Base-by-base conservation (phyloP, 1,284 basidiomycete genomes). In the Mycosarcoma maydis region DNA sequence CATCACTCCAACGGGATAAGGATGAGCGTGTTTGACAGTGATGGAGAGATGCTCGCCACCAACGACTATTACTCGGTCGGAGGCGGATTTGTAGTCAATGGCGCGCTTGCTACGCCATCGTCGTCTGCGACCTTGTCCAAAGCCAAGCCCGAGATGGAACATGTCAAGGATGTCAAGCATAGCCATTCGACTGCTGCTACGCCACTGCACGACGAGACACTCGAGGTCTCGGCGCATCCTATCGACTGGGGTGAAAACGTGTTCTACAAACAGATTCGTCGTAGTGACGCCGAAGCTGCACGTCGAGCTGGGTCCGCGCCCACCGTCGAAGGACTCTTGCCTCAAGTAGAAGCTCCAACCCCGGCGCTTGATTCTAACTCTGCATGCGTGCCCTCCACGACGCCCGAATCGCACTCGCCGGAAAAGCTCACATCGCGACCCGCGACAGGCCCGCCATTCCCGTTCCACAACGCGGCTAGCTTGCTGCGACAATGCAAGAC, bases 211-310 rank as follows among this genome's bases (percentile, higher is more conserved):
- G 51, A 52, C 26, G 54, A 50, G 14, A 29, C 51, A 6, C 30
- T 42, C 11, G 55, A 69, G 36, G 36, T 64, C 13, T 46, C 59
- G 3, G 55, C 60, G 2, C 67, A 64, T 29, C 82, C 82, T 4
- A 80, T 91, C 89, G 91, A 81, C 38, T 72, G 73, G 73, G 90
- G 92, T 76, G 94, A 98, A 83, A 97, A 98, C 81, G 82, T 97
- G 68, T 97, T 92, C 82, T 97, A 97, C 86, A 93, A 93, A 81
- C 89, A 92, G n/a, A 90, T 94, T n/a, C 88, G 93, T 78, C 91
- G 93, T 80, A 84, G 85, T 44, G 85, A 86, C 11, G 94, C 94
- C 6, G 89, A 90, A 50, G 87, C 87, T 19, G 89, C 90, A 23
- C 87, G 94, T 27, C 58, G 74, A 7, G 44, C 68, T 16, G 86